Base-by-base conservation (phyloP, 2,329 filamentous ascomycete genomes). In the Zarea fungicola region DNA sequence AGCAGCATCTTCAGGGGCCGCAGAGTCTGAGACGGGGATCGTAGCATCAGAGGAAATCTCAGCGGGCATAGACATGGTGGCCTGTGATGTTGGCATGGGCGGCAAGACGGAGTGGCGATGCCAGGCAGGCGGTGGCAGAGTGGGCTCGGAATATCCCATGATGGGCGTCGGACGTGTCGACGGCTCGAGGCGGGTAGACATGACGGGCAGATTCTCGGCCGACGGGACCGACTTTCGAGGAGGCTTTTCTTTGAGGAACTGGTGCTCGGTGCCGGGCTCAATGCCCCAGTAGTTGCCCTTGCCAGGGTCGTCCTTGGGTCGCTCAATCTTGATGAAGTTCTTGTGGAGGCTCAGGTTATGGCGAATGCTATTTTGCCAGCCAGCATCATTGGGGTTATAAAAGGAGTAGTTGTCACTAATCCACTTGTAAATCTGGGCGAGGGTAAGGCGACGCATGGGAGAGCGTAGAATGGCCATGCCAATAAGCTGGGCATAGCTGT, bases 261-360 rank as follows among this genome's bases (percentile, higher is more conserved):
- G 83, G 53, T 82, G 78, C 71, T 97, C 93, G 71, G 88, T 89
- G 16, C 92, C 92, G n/a, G 83, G 77, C 61, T 91, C 84, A 60
- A 99, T 96, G 36, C 84, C 82, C 93, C 93, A 97, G 71, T 97
- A 97, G 67, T 96, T 92, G 36, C 93, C 93, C 69, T 97, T 97
- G 59, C 93, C 93, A 3, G 92, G 91, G 61, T 97, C 93, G 63
- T 96, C 91, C 74, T 97, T 97, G 50, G 91, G 90, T 51, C 93
- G 81, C 67, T 96, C 91, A 62, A 95, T 87, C 71, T 97, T 97
- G 64, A 91, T 84, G 62, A 97, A 97, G 40, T 88, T 89, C 71
- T 97, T 97, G 76, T 96, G 95, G 37, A 99, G 76, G 62, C 91
- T 96, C 28, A 99, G 81, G 59, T 99, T 99, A 69, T 99, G 93